phyloP scores from a whole-genome alignment of 2,329 filamentous ascomycete species.

The Pseudogymnoascus sp. region DNA sequence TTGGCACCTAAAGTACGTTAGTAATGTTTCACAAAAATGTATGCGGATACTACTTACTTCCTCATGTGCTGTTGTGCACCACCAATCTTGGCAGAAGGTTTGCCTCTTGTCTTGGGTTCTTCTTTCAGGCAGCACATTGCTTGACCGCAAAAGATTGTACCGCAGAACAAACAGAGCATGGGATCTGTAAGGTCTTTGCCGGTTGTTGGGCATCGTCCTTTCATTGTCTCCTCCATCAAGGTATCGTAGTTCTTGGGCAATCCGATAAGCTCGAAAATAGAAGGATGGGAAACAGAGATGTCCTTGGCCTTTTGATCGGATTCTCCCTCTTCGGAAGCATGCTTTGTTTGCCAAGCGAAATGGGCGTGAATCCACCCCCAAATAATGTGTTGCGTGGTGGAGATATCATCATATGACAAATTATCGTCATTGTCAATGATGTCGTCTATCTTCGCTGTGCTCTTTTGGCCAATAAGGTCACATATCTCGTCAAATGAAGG shows the following conservation, averaged over 20 bases:
- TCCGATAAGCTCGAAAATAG: slow-evolving; percentile 88
- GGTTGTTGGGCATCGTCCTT: slow-evolving; percentile 73
- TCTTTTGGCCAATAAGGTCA: slow-evolving; percentile 34
- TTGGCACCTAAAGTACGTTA: slow-evolving; percentile 56
- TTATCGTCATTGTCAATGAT: background rate
- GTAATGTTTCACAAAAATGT: slow-evolving; percentile 19
- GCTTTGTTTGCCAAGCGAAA: background rate
- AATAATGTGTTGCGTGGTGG: slow-evolving; percentile 37
- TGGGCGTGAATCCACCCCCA: slow-evolving; percentile 65
- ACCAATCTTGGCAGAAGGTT: slow-evolving; percentile 47
- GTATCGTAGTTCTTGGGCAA: slow-evolving; percentile 87
- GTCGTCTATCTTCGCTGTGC: background rate
- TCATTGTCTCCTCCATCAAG: slow-evolving; percentile 84
- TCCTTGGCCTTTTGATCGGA: background rate
- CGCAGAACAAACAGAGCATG: slow-evolving; percentile 86
- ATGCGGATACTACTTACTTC: slow-evolving; percentile 49
- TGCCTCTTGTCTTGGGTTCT: slow-evolving; percentile 35
- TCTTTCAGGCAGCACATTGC: slow-evolving; percentile 78
- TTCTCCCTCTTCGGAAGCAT: background rate
- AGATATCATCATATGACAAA: slow-evolving; percentile 13
- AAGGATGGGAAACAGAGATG: slow-evolving; percentile 61
- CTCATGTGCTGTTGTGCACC: slow-evolving; percentile 86
- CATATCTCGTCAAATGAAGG: slow-evolving; percentile 76
- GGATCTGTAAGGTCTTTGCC: slow-evolving; percentile 88
- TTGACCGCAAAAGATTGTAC: slow-evolving; percentile 94